Conservation (phyloP, 108 stramenopile species). For the Fistulifera solaris region DNA sequence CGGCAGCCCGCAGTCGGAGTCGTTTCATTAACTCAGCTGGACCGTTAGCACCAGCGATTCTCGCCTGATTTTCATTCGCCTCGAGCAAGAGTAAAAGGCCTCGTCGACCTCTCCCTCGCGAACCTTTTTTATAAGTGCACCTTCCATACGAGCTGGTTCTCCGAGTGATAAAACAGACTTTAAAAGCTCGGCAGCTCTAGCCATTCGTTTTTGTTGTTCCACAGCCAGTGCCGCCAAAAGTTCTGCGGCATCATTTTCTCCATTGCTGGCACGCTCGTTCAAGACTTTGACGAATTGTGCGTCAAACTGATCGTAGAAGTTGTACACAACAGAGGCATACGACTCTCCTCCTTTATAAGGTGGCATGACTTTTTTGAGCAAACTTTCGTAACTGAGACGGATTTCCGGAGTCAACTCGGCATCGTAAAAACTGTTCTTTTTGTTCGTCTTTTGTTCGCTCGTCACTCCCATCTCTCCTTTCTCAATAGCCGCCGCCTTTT, state of each 20-base stretch:
- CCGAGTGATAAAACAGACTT: constrained; percentile 61
- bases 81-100: constrained; percentile 73
- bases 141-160: constrained; percentile 85
- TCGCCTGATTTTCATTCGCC: constrained; percentile 77
- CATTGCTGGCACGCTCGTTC: constrained; percentile 29
- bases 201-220: constrained; percentile 61
- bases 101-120: constrained; percentile 74
- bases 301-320: constrained; percentile 64
- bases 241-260: constrained; percentile 48
- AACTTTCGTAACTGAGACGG: constrained; percentile 66
- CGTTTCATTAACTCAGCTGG: constrained; percentile 70
- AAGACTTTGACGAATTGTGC: constrained; percentile 40
- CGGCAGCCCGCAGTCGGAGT: constrained; percentile 50
- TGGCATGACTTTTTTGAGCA: constrained; percentile 64
- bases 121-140: constrained; percentile 65
- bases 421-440: constrained; percentile 58
- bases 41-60: constrained; percentile 61
- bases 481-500: constrained; percentile 63
- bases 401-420: constrained; percentile 79
- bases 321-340: constrained; percentile 38
- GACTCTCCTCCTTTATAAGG: constrained; percentile 78
- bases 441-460: constrained; percentile 9
- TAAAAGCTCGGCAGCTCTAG: constrained; percentile 53
- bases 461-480: constrained; percentile 27
- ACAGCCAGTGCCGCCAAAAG: constrained; percentile 56